Percentiles rank a stretch among this genome's conserved stretches.
Evolutionary conservation across 305 asterid genomes (phyloP).

Genomic region (Fraxinus floribunda): DNA sequence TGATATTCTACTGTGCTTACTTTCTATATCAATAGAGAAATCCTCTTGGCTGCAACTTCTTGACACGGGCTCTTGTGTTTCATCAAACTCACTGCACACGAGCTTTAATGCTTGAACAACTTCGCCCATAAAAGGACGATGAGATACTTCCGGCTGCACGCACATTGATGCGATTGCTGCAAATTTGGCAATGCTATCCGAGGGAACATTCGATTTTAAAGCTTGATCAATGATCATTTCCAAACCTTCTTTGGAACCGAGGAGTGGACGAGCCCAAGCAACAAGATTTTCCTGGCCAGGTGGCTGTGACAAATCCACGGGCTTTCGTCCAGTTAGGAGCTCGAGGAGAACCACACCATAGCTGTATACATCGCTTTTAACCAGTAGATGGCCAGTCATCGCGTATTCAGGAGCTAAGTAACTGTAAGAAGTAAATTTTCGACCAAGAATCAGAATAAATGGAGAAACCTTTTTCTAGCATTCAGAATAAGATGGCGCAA

Average conservation of each 20-base stretch:
- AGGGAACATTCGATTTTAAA: slow-evolving; percentile 35
- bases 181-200: slow-evolving; percentile 59
- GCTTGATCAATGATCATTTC: slow-evolving; percentile 58
- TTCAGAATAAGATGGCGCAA: not conserved
- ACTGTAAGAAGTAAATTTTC: slow-evolving; percentile 37
- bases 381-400: slow-evolving; percentile 97
- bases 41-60: slow-evolving; percentile 68
- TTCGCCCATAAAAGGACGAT: slow-evolving; percentile 98
- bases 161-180: slow-evolving; percentile 97
- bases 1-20: slow-evolving; percentile 41
- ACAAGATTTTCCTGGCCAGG: slow-evolving; percentile 87
- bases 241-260: slow-evolving; percentile 54
- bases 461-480: not conserved
- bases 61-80: slow-evolving; percentile 47
- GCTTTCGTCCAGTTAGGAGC: slow-evolving; percentile 86
- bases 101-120: slow-evolving; percentile 92
- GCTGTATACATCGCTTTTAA: slow-evolving; percentile 93
- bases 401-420: slow-evolving; percentile 95
- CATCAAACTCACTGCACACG: slow-evolving; percentile 81
- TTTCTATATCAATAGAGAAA: slow-evolving; percentile 40
- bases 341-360: slow-evolving; percentile 92
- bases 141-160: slow-evolving; percentile 92
- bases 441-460: slow-evolving; percentile 7
- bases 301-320: slow-evolving; percentile 81
- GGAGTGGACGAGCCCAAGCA: slow-evolving; percentile 87